phyloP scores from a whole-genome alignment of 1,284 basidiomycete species.

The Golubevia sp. region DNA sequence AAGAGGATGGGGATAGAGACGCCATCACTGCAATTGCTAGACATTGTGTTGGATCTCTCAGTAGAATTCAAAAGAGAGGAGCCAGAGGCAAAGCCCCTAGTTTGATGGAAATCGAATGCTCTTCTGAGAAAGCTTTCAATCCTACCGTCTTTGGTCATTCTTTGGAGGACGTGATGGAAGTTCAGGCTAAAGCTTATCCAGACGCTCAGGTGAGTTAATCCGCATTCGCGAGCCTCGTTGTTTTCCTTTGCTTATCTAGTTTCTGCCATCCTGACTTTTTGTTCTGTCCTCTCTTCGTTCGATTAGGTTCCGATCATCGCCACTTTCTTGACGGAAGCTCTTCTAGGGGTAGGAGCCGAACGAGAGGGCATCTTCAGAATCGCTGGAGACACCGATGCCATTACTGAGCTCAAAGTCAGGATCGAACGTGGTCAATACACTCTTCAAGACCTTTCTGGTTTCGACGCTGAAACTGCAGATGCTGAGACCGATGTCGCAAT shows the following conservation, averaged over 20 bases:
- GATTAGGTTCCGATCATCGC: constrained; percentile 78
- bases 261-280: background rate
- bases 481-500: constrained; percentile 69
- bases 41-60: constrained; percentile 75
- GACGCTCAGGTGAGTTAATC: constrained; percentile 69
- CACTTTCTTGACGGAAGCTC: constrained; percentile 86
- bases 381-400: constrained; percentile 81
- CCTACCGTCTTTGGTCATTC: constrained; percentile 90
- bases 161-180: constrained; percentile 76
- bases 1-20: background rate
- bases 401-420: constrained; percentile 80
- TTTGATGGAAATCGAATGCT: constrained; percentile 81
- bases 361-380: constrained; percentile 88
- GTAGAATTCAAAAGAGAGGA: constrained; percentile 75
- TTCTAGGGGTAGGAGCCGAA: constrained; percentile 81
- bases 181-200: constrained; percentile 82
- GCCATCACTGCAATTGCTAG: background rate
- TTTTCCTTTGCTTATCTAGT: background rate
- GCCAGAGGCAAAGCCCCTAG: constrained; percentile 80
- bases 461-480: constrained; percentile 71
- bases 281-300: background rate
- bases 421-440: constrained; percentile 89
- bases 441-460: constrained; percentile 67
- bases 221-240: background rate
- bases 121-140: constrained; percentile 78